Percentiles rank a stretch among this genome's conserved stretches.
Evolutionary conservation across 1,284 basidiomycete genomes (phyloP).

Genomic region (Neonothopanus nambi): DNA sequence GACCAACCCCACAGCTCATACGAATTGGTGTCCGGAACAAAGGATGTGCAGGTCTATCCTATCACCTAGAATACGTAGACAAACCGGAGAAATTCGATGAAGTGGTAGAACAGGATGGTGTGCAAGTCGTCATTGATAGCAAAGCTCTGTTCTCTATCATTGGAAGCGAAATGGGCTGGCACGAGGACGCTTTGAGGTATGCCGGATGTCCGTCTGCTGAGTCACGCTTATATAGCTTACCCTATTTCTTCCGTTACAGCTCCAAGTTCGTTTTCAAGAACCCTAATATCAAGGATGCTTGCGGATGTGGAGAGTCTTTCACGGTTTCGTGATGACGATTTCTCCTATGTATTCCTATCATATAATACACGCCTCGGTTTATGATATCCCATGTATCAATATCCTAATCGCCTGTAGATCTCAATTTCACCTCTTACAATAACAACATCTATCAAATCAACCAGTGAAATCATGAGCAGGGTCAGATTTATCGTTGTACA

Average conservation of each 20-base stretch:
- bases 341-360: background rate
- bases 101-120: conserved; percentile 94
- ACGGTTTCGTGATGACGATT: conserved; percentile 44
- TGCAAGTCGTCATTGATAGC: conserved; percentile 93
- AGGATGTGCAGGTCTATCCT: conserved; percentile 98
- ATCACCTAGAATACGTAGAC: conserved; percentile 96
- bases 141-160: conserved; percentile 99
- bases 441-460: background rate
- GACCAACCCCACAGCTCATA: conserved; percentile 88
- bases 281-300: conserved; percentile 88
- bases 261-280: conserved; percentile 94
- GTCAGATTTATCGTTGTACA: background rate
- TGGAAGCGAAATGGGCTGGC: conserved; percentile 99
- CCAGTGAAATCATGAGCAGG: background rate
- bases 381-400: conserved; percentile 12
- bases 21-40: conserved; percentile 97
- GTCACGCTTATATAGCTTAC: conserved; percentile 1
- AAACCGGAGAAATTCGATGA: conserved; percentile 94
- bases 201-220: conserved; percentile 22
- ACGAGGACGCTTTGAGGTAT: conserved; percentile 86
- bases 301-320: conserved; percentile 93
- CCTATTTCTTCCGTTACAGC: conserved; percentile 36
- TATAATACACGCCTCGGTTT: background rate
- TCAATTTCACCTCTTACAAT: background rate
- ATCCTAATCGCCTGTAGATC: conserved; percentile 7